Evolutionary conservation across 805 yeast species (phyloP).

Genomic region (Saccharomyces cerevisiae): DNA sequence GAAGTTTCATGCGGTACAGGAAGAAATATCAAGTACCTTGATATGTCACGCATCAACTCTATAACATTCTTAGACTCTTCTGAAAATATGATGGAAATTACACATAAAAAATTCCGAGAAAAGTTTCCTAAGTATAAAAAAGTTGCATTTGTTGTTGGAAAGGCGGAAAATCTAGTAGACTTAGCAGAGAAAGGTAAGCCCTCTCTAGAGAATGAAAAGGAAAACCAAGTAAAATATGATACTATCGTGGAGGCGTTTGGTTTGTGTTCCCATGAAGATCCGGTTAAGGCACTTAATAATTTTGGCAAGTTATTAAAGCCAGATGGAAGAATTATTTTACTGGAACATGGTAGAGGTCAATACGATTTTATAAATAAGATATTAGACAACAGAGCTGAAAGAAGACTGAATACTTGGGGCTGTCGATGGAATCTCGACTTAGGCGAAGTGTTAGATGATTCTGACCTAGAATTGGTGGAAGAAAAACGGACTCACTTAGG

Average conservation of each 20-base stretch:
- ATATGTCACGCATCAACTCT: conserved; percentile 52
- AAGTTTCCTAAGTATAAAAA: conserved; percentile 57
- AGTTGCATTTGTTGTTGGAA: conserved; percentile 84
- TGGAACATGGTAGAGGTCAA: conserved; percentile 89
- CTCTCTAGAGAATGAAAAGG: conserved; percentile 12
- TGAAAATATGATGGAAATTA: conserved; percentile 70
- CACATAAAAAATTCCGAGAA: conserved; percentile 64
- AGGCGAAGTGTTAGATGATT: conserved; percentile 73
- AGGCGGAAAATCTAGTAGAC: conserved; percentile 69
- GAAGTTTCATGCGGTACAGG: conserved; percentile 98
- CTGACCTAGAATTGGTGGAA: conserved; percentile 75
- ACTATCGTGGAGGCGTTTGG: conserved; percentile 93
- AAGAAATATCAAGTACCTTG: conserved; percentile 71
- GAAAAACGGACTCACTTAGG: conserved; percentile 83
- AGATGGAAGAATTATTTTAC: conserved; percentile 76
- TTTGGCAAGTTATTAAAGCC: conserved; percentile 71
- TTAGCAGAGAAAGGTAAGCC: conserved; percentile 35
- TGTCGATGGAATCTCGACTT: conserved; percentile 96
- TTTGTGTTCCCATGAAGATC: conserved; percentile 90
- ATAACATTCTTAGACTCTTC: conserved; percentile 85
- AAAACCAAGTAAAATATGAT: conserved; percentile 57
- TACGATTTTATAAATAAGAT: conserved; percentile 71
- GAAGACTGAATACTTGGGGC: conserved; percentile 86
- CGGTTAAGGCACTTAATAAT: conserved; percentile 69
- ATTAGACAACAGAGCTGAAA: conserved; percentile 74